These are phyloP conservation scores for Cucumis cinereus DNA, from an alignment of 306 rosid genomes.

Conservation along the genomic window DNA sequence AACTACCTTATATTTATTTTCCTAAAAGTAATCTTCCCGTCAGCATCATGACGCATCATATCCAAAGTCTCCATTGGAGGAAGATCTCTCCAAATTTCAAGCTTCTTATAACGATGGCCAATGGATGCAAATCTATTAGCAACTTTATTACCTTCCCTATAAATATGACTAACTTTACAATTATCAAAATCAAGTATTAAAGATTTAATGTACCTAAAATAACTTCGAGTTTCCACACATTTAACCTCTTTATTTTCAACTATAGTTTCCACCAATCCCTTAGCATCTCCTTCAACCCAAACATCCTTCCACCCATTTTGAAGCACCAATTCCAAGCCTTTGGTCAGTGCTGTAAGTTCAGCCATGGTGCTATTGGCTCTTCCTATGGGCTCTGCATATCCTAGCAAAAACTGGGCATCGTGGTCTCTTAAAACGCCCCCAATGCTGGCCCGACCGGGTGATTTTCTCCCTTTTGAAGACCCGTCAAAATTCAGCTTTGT, in stretches of 20 bases:
- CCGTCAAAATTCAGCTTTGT: conserved; percentile 65
- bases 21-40: conserved; percentile 51
- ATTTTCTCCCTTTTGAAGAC: conserved; percentile 30
- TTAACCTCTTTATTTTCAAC: conserved; percentile 23
- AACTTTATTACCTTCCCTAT: conserved; percentile 59
- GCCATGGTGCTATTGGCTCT: conserved; percentile 50
- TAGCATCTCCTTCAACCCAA: conserved; percentile 73
- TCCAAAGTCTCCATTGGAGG: conserved; percentile 42
- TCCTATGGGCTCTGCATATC: conserved; percentile 59
- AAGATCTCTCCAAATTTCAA: conserved; percentile 30
- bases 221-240: conserved; percentile 37
- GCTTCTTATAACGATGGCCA: conserved; percentile 38
- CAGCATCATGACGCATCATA: conserved; percentile 48
- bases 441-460: conserved; percentile 34
- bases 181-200: conserved; percentile 26
- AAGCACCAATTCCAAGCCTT: conserved; percentile 55
- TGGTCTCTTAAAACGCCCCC: conserved; percentile 60
- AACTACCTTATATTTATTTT: conserved; percentile 11
- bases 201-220: conserved; percentile 28
- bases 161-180: conserved; percentile 36
- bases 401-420: conserved; percentile 57
- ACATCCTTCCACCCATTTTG: conserved; percentile 63
- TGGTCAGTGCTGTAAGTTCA: conserved; percentile 35
- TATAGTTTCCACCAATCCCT: conserved; percentile 43
- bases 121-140: conserved; percentile 62